Evolutionary conservation across 2,329 filamentous ascomycete genomes (phyloP).

Genomic region (Colletotrichum echinochloae): DNA sequence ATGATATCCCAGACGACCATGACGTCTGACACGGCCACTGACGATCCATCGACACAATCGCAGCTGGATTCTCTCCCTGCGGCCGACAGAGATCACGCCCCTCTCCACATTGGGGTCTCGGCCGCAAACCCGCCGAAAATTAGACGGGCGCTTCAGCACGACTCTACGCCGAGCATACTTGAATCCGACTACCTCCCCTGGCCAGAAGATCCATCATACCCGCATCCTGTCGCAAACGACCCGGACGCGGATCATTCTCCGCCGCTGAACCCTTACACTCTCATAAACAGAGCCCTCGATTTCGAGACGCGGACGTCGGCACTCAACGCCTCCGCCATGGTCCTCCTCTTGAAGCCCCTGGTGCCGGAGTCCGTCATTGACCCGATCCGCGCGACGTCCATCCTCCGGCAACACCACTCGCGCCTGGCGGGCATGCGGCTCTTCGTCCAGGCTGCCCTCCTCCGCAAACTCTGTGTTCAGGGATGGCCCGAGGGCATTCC

Average conservation of each 20-base stretch:
- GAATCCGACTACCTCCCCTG: constrained; percentile 72
- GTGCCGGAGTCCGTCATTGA: constrained; percentile 68
- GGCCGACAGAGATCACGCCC: constrained; percentile 34
- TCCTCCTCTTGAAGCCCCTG: constrained; percentile 69
- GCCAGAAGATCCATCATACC: constrained; percentile 67
- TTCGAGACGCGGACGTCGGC: constrained; percentile 69
- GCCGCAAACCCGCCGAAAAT: constrained; percentile 46
- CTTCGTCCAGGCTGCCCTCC: constrained; percentile 69
- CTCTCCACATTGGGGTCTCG: constrained; percentile 36
- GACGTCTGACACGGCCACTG: constrained; percentile 45
- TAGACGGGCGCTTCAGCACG: constrained; percentile 49
- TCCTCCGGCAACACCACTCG: constrained; percentile 70
- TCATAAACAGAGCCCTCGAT: constrained; percentile 65
- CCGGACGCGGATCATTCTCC: constrained; percentile 40
- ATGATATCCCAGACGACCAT: constrained; percentile 62
- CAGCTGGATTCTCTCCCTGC: constrained; percentile 28
- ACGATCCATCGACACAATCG: constrained; percentile 45
- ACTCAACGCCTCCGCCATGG: constrained; percentile 70
- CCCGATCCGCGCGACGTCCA: constrained; percentile 64
- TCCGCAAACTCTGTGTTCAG: constrained; percentile 71
- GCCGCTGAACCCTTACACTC: constrained; percentile 67
- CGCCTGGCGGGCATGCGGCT: constrained; percentile 70
- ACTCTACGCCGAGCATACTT: constrained; percentile 58
- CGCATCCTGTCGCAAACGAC: constrained; percentile 54
- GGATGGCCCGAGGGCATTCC: constrained; percentile 66